Base-by-base conservation (phyloP, 805 yeast genomes). In the Nakazawaea wyomingensis region DNA sequence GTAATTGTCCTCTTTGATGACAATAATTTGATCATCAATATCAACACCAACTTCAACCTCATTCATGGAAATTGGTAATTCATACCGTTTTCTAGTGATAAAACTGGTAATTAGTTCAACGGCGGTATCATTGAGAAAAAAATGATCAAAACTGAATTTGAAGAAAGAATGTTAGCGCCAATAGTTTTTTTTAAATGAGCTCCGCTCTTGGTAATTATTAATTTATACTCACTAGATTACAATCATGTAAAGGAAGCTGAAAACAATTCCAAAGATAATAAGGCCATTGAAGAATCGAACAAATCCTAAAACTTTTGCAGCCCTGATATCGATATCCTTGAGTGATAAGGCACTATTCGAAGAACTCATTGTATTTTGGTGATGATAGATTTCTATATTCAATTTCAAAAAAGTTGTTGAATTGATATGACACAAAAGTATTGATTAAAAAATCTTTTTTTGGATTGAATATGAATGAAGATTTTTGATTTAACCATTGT, bases 191-290 rank as follows among this genome's bases (percentile, higher is more conserved):
- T n/a, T 8, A 19, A 32, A 5, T 4, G 20, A 24, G 11, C 4
- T n/a, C 16, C 27, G 10, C 10, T 24, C 10, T 7, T 10, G 27
- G 27, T 24, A 8, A 24, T 24, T 24, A 26, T n/a, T n/a, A n/a
- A n/a, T n/a, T n/a, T n/a, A n/a, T 21, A 33, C 46, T 37, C 26
- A 43, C 46, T 33, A 43, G 4, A 43, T 37, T 24, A 43, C 17
- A 13, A 14, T 16, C 31, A 43, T 21, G 19, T 17, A 34, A n/a
- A 29, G 8, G n/a, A 29, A 33, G 21, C 39, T 38, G 22, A 43
- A 13, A 5, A 11, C 13, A 7, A 38, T 27, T 7, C 42, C 42
- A 14, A 32, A 7, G 8, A 22, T n/a, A 10, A 43, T 38, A 5
- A 38, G 4, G 7, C 30, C 19, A 21, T 43, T 38, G 20, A 38